A percentile compares a stretch with the other conserved stretches of the same genome.
phyloP scores from a whole-genome alignment of 1,139 yeast genomes.

The Yamadazyma friedrichii region DNA sequence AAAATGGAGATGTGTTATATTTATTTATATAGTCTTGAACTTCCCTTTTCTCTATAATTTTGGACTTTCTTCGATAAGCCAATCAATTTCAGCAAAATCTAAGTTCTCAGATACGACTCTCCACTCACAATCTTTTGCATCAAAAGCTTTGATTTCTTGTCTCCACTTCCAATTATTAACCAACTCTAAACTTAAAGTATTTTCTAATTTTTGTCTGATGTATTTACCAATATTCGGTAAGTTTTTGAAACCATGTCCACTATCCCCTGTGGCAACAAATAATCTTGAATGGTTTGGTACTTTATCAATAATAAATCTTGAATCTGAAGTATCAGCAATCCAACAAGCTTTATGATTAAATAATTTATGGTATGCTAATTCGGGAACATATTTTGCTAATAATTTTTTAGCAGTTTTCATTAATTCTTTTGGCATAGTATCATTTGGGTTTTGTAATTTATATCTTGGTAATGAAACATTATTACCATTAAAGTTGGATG shows the following conservation, averaged over 20 bases:
- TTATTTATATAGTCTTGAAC: no score
- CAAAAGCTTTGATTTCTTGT: conserved; percentile 16
- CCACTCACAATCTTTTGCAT: conserved; percentile 29
- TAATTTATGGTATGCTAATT: conserved; percentile 10
- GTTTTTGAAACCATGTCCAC: conserved; percentile 16
- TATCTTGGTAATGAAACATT: conserved; percentile 12
- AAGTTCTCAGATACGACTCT: conserved; percentile 23
- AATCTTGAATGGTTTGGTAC: conserved; percentile 10
- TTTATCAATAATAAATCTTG: conserved; percentile 12
- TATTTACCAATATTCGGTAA: conserved; percentile 16
- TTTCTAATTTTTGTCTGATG: conserved; percentile 18
- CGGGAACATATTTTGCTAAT: conserved; percentile 16
- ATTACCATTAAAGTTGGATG: conserved; percentile 15
- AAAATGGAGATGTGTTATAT: no score
- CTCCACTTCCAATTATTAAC: conserved; percentile 23
- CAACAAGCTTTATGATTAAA: conserved; percentile 26
- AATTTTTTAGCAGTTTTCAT: conserved; percentile 26
- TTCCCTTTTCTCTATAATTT: conserved; percentile 9
- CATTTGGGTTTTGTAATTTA: conserved; percentile 21
- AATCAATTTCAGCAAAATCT: conserved; percentile 28
- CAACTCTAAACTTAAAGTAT: conserved; percentile 18
- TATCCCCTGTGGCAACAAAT: conserved; percentile 16
- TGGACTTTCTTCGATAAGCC: conserved; percentile 15
- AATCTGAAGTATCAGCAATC: conserved; percentile 15
- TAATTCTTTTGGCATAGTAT: conserved; percentile 18